Percentiles rank a stretch among this genome's conserved stretches.
These are phyloP conservation scores for Stemphylium lycopersici DNA, from an alignment of 2,329 filamentous ascomycete species.

Conservation along the genomic window DNA sequence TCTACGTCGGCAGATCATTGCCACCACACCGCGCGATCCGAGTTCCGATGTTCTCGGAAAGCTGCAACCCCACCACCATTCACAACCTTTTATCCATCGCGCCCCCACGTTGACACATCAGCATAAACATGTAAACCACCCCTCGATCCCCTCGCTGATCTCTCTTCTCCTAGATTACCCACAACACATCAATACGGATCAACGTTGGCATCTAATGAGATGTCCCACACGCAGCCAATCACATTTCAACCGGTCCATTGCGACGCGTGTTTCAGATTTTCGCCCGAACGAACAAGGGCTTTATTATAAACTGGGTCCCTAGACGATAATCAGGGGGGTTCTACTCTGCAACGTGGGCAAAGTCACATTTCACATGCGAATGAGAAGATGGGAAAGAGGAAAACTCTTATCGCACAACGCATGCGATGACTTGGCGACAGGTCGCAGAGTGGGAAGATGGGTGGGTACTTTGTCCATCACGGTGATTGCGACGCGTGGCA, in stretches of 20 bases:
- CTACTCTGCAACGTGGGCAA: neutral
- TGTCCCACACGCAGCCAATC: neutral
- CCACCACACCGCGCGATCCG: neutral
- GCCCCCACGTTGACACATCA: neutral
- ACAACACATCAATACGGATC: neutral
- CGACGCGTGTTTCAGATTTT: conserved; percentile 1
- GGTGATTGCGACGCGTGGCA: neutral
- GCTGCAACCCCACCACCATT: neutral
- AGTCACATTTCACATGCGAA: neutral
- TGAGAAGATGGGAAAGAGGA: neutral
- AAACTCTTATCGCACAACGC: neutral
- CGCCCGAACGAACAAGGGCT: neutral
- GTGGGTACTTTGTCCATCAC: neutral
- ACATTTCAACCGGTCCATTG: neutral
- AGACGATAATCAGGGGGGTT: neutral
- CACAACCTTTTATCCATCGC: neutral
- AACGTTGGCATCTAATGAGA: no score
- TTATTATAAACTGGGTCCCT: neutral
- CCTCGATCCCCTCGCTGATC: neutral
- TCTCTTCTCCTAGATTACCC: neutral
- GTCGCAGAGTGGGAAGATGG: neutral
- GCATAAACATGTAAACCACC: neutral
- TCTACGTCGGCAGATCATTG: neutral
- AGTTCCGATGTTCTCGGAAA: neutral
- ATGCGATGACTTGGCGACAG: neutral